Evolutionary conservation across 2,329 filamentous ascomycete species (phyloP).

Genomic region (Pseudogymnoascus sp.): DNA sequence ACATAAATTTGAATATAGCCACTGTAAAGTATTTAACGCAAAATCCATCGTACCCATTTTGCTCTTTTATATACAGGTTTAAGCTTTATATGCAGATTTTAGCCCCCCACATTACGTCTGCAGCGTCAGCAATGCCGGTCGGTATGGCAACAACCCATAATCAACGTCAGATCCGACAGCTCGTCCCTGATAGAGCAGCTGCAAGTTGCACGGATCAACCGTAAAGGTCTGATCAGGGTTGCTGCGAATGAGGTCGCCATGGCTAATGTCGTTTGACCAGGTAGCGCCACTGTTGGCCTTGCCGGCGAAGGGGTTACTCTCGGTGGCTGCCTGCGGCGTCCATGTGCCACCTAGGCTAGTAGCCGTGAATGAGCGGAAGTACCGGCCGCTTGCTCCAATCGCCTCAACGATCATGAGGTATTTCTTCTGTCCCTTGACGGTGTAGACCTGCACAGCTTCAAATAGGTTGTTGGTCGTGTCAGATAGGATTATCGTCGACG

Average conservation of each 20-base stretch:
- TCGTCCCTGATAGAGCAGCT: constrained; percentile 57
- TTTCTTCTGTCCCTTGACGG: constrained; percentile 42
- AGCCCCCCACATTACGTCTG: background rate
- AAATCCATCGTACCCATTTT: background rate
- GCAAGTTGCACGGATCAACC: constrained; percentile 57
- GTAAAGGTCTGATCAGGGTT: constrained; percentile 55
- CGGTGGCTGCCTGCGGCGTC: constrained; percentile 49
- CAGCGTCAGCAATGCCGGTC: constrained; percentile 48
- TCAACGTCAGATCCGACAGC: constrained; percentile 35
- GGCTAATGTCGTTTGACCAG: constrained; percentile 62
- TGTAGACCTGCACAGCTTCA: constrained; percentile 62
- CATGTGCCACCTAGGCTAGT: constrained; percentile 48
- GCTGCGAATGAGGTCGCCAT: constrained; percentile 53
- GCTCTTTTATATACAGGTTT: background rate
- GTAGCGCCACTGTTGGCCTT: constrained; percentile 57
- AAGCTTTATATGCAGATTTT: background rate
- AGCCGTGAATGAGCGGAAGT: constrained; percentile 61
- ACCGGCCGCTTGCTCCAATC: constrained; percentile 49
- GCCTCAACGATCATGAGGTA: constrained; percentile 66
- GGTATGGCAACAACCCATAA: constrained; percentile 48
- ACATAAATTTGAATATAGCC: background rate
- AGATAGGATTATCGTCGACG: constrained; percentile 42
- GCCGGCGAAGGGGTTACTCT: constrained; percentile 57
- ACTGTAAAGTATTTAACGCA: background rate
- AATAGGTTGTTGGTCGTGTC: constrained; percentile 53